Evolutionary conservation across 2,329 filamentous ascomycete species (phyloP).

Genomic region (Fusarium staphyleae): DNA sequence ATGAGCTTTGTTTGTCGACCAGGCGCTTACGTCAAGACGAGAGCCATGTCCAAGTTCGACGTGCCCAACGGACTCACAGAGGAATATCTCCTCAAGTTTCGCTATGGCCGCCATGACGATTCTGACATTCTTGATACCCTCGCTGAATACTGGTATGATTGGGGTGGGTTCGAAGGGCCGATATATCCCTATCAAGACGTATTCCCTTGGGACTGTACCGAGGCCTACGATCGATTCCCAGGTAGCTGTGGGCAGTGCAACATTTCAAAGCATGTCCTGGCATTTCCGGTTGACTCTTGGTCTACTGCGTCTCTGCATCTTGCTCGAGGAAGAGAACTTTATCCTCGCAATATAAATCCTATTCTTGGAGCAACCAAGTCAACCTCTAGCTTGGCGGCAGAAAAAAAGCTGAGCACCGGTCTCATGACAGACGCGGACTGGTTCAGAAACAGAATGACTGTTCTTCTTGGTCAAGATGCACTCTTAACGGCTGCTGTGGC

Average conservation of each 20-base stretch:
- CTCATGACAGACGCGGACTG: slow-evolving; percentile 39
- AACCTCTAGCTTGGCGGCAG: background rate
- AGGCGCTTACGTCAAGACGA: slow-evolving; percentile 30
- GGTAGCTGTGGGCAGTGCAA: slow-evolving; percentile 49
- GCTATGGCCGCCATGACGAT: slow-evolving; percentile 48
- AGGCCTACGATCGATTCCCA: slow-evolving; percentile 49
- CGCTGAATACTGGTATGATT: slow-evolving; percentile 55
- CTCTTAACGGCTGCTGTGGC: slow-evolving; percentile 44
- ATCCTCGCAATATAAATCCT: slow-evolving; percentile 28
- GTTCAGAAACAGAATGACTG: slow-evolving; percentile 45
- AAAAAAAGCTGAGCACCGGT: background rate
- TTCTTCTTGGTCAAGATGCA: slow-evolving; percentile 44
- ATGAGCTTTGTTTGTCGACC: slow-evolving; percentile 50
- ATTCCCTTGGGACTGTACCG: slow-evolving; percentile 56
- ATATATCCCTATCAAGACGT: slow-evolving; percentile 50
- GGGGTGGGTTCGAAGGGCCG: slow-evolving; percentile 47
- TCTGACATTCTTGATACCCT: slow-evolving; percentile 51
- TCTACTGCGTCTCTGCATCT: slow-evolving; percentile 50
- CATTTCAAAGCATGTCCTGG: slow-evolving; percentile 52
- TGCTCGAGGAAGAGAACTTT: slow-evolving; percentile 43
- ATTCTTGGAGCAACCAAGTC: background rate
- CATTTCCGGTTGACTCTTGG: slow-evolving; percentile 54
- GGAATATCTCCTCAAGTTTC: slow-evolving; percentile 50
- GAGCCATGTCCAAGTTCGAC: slow-evolving; percentile 43
- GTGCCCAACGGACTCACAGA: slow-evolving; percentile 50